Conservation (phyloP, 257 asterid species). For the Plantago elongata region DNA sequence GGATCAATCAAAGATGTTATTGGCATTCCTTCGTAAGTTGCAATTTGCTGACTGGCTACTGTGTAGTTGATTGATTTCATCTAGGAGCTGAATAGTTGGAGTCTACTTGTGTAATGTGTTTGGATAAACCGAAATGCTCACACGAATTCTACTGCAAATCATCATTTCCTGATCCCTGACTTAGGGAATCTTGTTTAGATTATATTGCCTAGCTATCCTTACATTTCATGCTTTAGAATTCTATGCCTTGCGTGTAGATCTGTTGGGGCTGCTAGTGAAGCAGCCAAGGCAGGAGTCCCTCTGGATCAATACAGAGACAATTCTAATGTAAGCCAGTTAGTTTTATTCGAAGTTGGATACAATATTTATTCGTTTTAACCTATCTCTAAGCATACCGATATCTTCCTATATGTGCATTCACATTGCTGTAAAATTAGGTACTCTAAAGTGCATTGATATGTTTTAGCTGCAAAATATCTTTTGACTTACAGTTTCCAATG, state of each 20-base stretch:
- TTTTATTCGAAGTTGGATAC: neutral
- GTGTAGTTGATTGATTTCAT: neutral
- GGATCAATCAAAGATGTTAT: constrained; percentile 48
- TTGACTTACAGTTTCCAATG: constrained; percentile 8
- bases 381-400: too few species aligned
- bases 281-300: constrained; percentile 79
- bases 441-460: neutral
- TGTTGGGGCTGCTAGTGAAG: constrained; percentile 75
- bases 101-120: neutral
- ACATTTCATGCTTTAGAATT: too few species aligned
- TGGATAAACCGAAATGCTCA: too few species aligned
- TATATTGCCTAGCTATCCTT: too few species aligned
- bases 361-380: neutral
- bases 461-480: too few species aligned
- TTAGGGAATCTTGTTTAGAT: too few species aligned
- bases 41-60: neutral
- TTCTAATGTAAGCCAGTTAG: constrained; percentile 35
- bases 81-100: neutral
- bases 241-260: constrained; percentile 37
- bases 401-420: too few species aligned
- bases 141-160: neutral
- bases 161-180: too few species aligned
- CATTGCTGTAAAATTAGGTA: neutral
- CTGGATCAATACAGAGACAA: constrained; percentile 47
- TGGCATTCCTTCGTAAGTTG: constrained; percentile 57